Base-by-base conservation (phyloP, 768 basidiomycete species). In the Kwoniella sp. region DNA sequence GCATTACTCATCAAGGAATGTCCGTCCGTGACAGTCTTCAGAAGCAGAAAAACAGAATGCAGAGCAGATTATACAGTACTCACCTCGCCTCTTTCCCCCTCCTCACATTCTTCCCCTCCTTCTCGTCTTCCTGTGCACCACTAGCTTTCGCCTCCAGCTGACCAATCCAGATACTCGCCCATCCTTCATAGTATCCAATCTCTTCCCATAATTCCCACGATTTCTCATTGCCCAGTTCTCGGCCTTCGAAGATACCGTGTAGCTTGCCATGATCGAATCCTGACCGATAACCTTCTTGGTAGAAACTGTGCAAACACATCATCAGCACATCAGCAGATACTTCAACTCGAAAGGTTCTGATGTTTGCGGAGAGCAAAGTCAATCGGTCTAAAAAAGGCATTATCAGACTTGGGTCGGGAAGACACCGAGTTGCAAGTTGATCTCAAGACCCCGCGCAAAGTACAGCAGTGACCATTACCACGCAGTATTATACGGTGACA, bases 181-280 rank as follows among this genome's bases (percentile, higher is more conserved):
- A 89, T 5, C 93, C 95, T 71, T 94, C 86, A 77, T 94, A 94
- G 72, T 88, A 97, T 1, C 91, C 93, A 13, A 99, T 85, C 79
- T 99, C 95, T 79, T 97, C 94, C 92, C 93, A 97, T 80, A 96
- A 87, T 80, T 95, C 93, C 78, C 88, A 97, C 0, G 90, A 91
- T 70, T 95, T 93, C 70, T 92, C 89, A 58, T 88, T 84, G 1
- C 93, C 95, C 19, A 97, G 84, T 0, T 89, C 88, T 15, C 92
- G 84, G 9, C 95, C 95, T 78, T 99, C 92, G 65, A 92, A 91
- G 25, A 90, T 80, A 1, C 95, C 93, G 70, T 95, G 93, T 6
- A 93, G 86, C 44, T 87, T 85, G 1, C 95, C 95, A 78, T 97
- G 95, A 0, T 83, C 87, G 74, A 85, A 86, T 1, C 95, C 94